Percentiles rank a stretch among this genome's conserved stretches.
These are phyloP conservation scores for Kazachstania psychrophila DNA, from an alignment of 805 yeast species.

Conservation along the genomic window DNA sequence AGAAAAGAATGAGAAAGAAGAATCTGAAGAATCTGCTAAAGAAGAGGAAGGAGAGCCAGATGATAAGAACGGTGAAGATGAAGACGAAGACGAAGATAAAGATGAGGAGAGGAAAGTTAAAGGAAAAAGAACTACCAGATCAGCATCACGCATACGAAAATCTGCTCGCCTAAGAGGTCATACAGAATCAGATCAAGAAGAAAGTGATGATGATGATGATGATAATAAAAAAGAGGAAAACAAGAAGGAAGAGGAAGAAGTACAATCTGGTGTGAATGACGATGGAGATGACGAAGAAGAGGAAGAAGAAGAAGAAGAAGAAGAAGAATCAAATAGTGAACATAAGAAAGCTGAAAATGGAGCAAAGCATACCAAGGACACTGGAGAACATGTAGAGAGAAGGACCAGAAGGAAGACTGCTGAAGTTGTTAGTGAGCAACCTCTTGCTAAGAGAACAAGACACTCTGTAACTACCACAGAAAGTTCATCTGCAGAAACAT, in stretches of 20 bases:
- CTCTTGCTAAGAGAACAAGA: constrained; percentile 22
- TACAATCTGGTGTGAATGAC: constrained; percentile 7
- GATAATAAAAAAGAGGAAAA: constrained; percentile 4
- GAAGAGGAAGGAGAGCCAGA: constrained; percentile 1
- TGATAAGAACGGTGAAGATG: constrained; percentile 2
- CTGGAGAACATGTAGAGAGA: constrained; percentile 7
- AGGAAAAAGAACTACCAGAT: background rate
- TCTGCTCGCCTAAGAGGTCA: background rate
- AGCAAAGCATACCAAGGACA: constrained; percentile 3
- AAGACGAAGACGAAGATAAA: background rate
- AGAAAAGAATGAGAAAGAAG: background rate
- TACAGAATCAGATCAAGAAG: background rate
- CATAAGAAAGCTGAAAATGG: background rate
- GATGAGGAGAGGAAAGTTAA: background rate
- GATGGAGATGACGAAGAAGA: constrained; percentile 4
- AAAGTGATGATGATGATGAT: background rate
- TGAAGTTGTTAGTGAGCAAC: constrained; percentile 4
- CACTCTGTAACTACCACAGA: constrained; percentile 10
- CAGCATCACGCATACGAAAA: constrained; percentile 2
- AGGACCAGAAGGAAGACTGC: constrained; percentile 2
- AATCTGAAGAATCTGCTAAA: background rate
- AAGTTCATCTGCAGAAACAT: constrained; percentile 6
- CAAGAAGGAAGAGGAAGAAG: constrained; percentile 5
- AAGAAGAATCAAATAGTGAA: background rate
- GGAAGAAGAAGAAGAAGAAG: constrained; percentile 1